Conservation (phyloP, 2,329 filamentous ascomycete genomes). For the Fusarium aywerte region DNA sequence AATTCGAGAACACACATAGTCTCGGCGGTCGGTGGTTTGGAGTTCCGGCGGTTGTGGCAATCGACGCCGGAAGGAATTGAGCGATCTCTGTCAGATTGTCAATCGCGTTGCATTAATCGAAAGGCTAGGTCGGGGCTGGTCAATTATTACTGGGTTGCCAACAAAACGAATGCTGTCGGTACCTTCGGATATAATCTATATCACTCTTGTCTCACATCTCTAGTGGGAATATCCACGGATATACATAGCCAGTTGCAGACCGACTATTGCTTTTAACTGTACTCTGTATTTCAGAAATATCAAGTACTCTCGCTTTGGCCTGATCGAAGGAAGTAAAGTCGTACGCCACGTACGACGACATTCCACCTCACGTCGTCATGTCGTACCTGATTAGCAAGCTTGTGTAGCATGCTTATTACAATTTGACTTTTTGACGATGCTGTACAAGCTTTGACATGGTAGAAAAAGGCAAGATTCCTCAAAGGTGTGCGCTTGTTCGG, state of each 20-base stretch:
- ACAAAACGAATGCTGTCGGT: neutral
- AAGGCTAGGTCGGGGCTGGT: constrained; percentile 18
- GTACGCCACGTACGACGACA: constrained; percentile 12
- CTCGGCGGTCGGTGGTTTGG: constrained; percentile 28
- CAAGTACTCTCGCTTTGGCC: neutral
- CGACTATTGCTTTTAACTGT: neutral
- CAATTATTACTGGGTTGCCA: neutral
- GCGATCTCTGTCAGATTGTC: constrained; percentile 19
- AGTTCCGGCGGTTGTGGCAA: constrained; percentile 21
- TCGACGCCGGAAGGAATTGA: neutral
- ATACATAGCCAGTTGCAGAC: neutral
- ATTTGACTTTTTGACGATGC: constrained; percentile 9
- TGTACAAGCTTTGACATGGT: neutral
- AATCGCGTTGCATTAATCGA: neutral
- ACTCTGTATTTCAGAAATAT: neutral
- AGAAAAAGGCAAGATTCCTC: neutral
- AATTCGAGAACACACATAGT: constrained; percentile 2
- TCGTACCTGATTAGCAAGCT: constrained; percentile 30
- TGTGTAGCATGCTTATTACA: constrained; percentile 11
- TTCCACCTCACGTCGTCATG: constrained; percentile 26
- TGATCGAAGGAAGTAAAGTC: neutral
- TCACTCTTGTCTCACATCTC: neutral
- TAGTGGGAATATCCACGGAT: neutral
- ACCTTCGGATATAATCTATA: constrained; percentile 14
- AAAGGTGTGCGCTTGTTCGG: neutral